Evolutionary conservation across 1,139 yeast genomes (phyloP).

Genomic region (Pichia sp.): DNA sequence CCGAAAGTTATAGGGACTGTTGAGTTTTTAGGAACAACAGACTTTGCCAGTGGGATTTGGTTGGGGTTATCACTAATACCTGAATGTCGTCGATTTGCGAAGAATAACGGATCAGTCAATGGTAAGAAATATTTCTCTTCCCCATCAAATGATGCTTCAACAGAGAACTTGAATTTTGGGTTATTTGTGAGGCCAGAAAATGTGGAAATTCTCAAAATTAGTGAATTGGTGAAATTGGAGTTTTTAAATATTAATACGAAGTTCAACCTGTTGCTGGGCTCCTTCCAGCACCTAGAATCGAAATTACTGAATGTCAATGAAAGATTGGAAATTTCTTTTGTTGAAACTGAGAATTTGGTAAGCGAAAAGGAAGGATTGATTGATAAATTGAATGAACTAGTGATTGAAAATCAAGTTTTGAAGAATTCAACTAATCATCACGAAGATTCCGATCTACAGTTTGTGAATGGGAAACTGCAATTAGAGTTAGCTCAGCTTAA

Average conservation of each 20-base stretch:
- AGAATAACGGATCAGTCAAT: slow-evolving; percentile 69
- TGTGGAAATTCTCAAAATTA: slow-evolving; percentile 2
- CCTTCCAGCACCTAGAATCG: slow-evolving; percentile 22
- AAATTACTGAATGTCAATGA: slow-evolving; percentile 22
- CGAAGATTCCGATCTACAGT: not conserved
- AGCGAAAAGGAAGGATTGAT: slow-evolving; percentile 29
- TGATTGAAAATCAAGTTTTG: slow-evolving; percentile 1
- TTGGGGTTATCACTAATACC: slow-evolving; percentile 64
- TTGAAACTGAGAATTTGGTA: slow-evolving; percentile 41
- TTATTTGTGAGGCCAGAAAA: slow-evolving; percentile 43
- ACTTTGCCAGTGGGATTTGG: slow-evolving; percentile 66
- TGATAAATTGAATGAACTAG: slow-evolving; percentile 23
- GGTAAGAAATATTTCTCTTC: slow-evolving; percentile 52
- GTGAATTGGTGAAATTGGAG: slow-evolving; percentile 21
- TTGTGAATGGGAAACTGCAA: slow-evolving; percentile 25
- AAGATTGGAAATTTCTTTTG: slow-evolving; percentile 34
- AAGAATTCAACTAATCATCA: not conserved
- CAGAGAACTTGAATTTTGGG: slow-evolving; percentile 36
- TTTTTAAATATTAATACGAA: not conserved
- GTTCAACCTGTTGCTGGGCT: not conserved
- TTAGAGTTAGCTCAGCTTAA: too few species aligned
- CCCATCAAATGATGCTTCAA: not conserved
- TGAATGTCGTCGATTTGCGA: slow-evolving; percentile 42
- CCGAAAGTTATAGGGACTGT: slow-evolving; percentile 31
- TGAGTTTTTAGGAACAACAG: slow-evolving; percentile 42